Percentiles rank a stretch among this genome's conserved stretches.
phyloP scores from a whole-genome alignment of 2,329 filamentous ascomycete species.

The Grosmannia clavigera region DNA sequence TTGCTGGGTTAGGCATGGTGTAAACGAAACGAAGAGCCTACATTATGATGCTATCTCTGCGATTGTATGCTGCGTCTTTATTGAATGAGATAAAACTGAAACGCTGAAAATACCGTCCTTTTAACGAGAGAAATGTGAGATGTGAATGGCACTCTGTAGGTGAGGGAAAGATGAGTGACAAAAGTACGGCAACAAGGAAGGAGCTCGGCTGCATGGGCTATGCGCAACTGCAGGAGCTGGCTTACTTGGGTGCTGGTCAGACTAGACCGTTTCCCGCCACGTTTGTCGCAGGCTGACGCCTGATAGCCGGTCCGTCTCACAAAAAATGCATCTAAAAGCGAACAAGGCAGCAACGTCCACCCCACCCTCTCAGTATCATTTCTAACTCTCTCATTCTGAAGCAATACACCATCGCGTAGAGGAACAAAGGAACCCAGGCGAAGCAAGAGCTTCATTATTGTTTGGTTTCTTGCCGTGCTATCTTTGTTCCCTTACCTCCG shows the following conservation, averaged over 20 bases:
- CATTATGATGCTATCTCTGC: too few relatives aligned
- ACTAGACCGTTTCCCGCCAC: too few relatives aligned
- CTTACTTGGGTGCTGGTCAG: not conserved
- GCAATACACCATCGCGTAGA: not conserved
- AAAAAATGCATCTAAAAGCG: too few relatives aligned
- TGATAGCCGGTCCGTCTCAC: too few relatives aligned
- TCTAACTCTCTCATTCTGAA: too few relatives aligned
- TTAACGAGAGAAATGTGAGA: not conserved
- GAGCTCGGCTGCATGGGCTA: not conserved
- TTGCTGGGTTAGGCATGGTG: conserved; percentile 17
- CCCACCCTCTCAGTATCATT: too few relatives aligned
- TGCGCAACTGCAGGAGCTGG: not conserved
- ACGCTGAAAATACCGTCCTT: not conserved
- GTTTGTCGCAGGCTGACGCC: too few relatives aligned
- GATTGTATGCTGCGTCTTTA: too few relatives aligned
- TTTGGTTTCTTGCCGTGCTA: not conserved
- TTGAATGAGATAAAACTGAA: not conserved
- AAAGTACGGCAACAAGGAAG: too few relatives aligned
- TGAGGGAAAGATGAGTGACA: not conserved
- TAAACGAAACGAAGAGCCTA: not conserved
- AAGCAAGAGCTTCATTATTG: too few relatives aligned
- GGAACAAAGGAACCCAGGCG: too few relatives aligned
- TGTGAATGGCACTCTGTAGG: not conserved
- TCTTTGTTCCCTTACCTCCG: not conserved
- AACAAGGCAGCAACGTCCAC: not conserved